Conservation (phyloP, 441 rosid species). For the Gossypium gossypioides region DNA sequence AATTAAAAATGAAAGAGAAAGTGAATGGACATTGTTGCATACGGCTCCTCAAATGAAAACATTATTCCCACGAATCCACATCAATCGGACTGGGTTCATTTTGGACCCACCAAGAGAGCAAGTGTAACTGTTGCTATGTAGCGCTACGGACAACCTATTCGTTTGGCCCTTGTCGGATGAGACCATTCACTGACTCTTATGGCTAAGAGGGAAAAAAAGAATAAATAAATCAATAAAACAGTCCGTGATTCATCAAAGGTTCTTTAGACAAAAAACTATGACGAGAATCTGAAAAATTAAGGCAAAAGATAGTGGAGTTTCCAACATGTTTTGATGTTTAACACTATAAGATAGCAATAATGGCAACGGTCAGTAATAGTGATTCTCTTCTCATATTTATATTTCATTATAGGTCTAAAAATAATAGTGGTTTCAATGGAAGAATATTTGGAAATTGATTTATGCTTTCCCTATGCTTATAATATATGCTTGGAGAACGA, state of each 20-base stretch:
- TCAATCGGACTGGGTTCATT: background rate
- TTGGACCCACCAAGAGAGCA: background rate
- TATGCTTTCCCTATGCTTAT: background rate
- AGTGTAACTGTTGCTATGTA: background rate
- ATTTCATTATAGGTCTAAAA: background rate
- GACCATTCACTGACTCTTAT: background rate
- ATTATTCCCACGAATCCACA: slow-evolving; percentile 9
- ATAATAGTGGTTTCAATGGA: background rate
- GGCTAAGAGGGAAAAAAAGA: background rate
- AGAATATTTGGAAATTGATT: background rate
- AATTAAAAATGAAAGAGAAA: background rate
- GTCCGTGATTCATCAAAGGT: background rate
- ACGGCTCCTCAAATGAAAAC: background rate
- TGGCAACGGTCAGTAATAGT: too few relatives aligned
- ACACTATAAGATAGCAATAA: too few relatives aligned
- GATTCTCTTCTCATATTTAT: too few relatives aligned
- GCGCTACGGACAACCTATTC: background rate
- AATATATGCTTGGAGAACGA: background rate
- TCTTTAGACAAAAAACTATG: too few relatives aligned
- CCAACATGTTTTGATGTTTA: too few relatives aligned
- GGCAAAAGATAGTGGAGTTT: too few relatives aligned
- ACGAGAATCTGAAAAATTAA: too few relatives aligned
- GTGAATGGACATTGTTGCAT: background rate
- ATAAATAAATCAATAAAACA: background rate
- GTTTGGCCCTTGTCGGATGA: background rate